Evolutionary conservation across 208 protist species (phyloP), one percentile per base, ranked within the genome.

Genomic region (Crithidia fasciculata): DNA sequence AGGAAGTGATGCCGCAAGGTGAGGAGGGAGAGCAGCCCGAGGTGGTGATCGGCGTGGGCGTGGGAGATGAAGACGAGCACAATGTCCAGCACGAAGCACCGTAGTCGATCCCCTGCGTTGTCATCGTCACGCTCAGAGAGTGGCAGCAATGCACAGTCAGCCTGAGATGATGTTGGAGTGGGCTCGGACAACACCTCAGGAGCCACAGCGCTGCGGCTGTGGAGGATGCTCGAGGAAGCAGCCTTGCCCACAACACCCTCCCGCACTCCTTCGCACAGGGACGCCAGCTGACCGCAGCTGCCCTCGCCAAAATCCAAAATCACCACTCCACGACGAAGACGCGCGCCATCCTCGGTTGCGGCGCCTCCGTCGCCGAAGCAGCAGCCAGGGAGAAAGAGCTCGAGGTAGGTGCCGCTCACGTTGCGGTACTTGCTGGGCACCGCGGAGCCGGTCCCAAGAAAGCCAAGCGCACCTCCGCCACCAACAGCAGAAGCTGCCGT

Each of bases 351-450:
- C 28, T 28, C 28, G 28, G 28, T 0, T 28, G 28, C 28, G 28
- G 28, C 28, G 28, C 28, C 28, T 28, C 28, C 28, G 28, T 28
- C 43, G 4, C 68, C 40, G 16, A 87, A 82, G 71, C 82, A 90
- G 54, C 57, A 76, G 28, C 61, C 19, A 4, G 87, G 81, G 12
- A 86, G 60, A 39, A 73, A 45, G 6, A 97, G 54, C 72, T 94
- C 84, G 10, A 95, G 63, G 55, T 78, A 90, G 49, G 88, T 82
- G 36, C 89, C 88, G 63, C 90, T 95, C 40, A 95, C 93, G 67
- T 95, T 97, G 15, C 93, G 80, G 68, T 97, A 96, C 72, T 97
- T 97, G 74, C 90, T 93, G 10, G 93, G 93, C 3, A 97, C 74
- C 16, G 93, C 88, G 37, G 93, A 95, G 16, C 90, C 93, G 4